Percentiles rank a stretch among this genome's conserved stretches.
Conservation (phyloP, 306 rosid genomes). For the Lathyrus tuberosus region DNA sequence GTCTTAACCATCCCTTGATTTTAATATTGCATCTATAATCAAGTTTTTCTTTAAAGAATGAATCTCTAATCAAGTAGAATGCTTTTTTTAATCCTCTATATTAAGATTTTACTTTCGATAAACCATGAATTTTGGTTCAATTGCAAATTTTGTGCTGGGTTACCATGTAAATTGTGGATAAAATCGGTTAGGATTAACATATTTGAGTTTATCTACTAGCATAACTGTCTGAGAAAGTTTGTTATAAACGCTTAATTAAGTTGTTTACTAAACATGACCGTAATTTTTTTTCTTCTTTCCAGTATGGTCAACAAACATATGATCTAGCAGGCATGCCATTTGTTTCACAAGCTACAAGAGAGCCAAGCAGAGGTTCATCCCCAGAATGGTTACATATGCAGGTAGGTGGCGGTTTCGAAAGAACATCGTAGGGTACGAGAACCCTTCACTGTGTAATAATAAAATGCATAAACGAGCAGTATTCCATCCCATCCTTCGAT, state of each 20-base stretch:
- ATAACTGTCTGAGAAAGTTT: no score
- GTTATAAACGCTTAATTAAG: no score
- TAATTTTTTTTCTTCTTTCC: constrained; percentile 33
- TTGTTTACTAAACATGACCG: no score
- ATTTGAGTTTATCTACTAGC: no score
- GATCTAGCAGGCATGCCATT: constrained; percentile 61
- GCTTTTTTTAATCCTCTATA: neutral
- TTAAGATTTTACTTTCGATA: constrained; percentile 9
- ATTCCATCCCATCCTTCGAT: constrained; percentile 28
- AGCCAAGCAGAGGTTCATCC: constrained; percentile 72
- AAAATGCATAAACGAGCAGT: constrained; percentile 47
- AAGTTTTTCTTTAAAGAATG: neutral
- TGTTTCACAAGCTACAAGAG: constrained; percentile 69
- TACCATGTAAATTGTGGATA: neutral
- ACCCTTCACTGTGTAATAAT: constrained; percentile 46
- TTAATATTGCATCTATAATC: neutral
- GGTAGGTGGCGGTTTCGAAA: constrained; percentile 81
- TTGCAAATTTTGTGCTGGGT: neutral
- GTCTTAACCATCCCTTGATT: constrained; percentile 19
- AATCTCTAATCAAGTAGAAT: constrained; percentile 14
- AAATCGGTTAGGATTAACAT: no score
- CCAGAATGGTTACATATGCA: constrained; percentile 99
- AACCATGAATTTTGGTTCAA: constrained; percentile 4
- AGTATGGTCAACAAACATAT: constrained; percentile 73
- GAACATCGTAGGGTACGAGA: constrained; percentile 61